These are phyloP conservation scores for Dactylis glomerata DNA, from an alignment of 176 grass and related monocot species.

Conservation along the genomic window DNA sequence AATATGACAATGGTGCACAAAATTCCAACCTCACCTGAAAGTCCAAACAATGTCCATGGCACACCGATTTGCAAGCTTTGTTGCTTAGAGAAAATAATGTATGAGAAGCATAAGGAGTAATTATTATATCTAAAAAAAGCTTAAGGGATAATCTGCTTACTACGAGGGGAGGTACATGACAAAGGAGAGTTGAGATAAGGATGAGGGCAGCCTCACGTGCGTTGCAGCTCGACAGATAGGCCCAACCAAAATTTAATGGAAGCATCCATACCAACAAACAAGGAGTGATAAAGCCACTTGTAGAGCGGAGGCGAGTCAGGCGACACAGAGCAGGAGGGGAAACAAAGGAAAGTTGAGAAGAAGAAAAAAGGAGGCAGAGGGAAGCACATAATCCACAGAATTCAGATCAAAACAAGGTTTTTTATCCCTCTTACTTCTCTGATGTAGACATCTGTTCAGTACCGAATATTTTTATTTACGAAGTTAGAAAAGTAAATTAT, in stretches of 20 bases:
- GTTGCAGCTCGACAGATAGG: constrained; percentile 42
- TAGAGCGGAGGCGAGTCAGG: neutral
- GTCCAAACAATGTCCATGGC: neutral
- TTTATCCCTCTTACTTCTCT: neutral
- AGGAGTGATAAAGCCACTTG: constrained; percentile 40
- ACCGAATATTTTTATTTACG: neutral
- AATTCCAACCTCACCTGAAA: neutral
- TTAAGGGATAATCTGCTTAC: neutral
- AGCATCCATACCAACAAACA: constrained; percentile 14
- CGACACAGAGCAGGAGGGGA: neutral
- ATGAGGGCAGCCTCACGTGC: constrained; percentile 50
- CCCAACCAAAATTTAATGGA: constrained; percentile 34
- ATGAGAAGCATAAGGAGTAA: neutral
- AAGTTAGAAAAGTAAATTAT: neutral
- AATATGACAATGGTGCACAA: neutral
- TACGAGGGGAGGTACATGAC: neutral
- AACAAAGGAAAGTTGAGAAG: constrained; percentile 5
- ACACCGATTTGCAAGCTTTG: neutral
- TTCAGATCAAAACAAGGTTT: constrained; percentile 35
- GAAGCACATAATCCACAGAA: constrained; percentile 12
- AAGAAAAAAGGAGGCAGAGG: neutral
- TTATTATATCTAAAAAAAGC: no score
- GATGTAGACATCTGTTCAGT: constrained; percentile 18
- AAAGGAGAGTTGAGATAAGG: constrained; percentile 38
- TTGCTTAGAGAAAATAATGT: neutral